phyloP scores from a whole-genome alignment of 2,329 filamentous ascomycete species.

The Aspergillus alliaceus region DNA sequence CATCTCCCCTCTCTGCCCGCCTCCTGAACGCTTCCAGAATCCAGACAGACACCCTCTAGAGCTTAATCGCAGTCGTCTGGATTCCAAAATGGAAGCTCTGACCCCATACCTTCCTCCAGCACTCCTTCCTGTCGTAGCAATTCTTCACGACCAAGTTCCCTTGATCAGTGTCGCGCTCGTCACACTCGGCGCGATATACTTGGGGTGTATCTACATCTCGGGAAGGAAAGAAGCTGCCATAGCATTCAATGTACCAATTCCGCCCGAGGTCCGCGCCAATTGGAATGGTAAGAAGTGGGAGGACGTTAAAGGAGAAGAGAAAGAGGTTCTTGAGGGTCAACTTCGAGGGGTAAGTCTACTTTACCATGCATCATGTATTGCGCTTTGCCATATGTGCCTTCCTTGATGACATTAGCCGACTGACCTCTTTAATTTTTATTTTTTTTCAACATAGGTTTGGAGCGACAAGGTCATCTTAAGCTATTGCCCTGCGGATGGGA shows the following conservation, averaged over 20 bases:
- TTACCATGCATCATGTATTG: neutral
- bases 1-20: neutral
- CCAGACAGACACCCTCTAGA: conserved; percentile 5
- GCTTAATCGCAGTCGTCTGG: conserved; percentile 15
- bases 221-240: conserved; percentile 34
- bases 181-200: conserved; percentile 32
- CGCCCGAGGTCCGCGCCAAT: conserved; percentile 33
- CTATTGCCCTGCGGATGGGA: conserved; percentile 79
- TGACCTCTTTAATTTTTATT: too few relatives aligned
- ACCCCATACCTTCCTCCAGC: conserved; percentile 22
- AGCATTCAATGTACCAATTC: conserved; percentile 39
- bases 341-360: conserved; percentile 36
- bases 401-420: neutral
- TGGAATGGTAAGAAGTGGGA: conserved; percentile 37
- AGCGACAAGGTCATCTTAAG: conserved; percentile 41
- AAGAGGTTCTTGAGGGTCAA: conserved; percentile 38
- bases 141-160: conserved; percentile 20
- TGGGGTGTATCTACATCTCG: conserved; percentile 32
- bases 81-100: conserved; percentile 26
- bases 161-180: conserved; percentile 26
- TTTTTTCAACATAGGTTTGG: conserved; percentile 34
- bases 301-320: conserved; percentile 33
- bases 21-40: neutral
- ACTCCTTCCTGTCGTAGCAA: conserved; percentile 20
- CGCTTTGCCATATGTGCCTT: neutral